A percentile compares a stretch with the other conserved stretches of the same genome.
Evolutionary conservation across 2,329 filamentous ascomycete genomes (phyloP).

Genomic region (Paradendryphiella salina): DNA sequence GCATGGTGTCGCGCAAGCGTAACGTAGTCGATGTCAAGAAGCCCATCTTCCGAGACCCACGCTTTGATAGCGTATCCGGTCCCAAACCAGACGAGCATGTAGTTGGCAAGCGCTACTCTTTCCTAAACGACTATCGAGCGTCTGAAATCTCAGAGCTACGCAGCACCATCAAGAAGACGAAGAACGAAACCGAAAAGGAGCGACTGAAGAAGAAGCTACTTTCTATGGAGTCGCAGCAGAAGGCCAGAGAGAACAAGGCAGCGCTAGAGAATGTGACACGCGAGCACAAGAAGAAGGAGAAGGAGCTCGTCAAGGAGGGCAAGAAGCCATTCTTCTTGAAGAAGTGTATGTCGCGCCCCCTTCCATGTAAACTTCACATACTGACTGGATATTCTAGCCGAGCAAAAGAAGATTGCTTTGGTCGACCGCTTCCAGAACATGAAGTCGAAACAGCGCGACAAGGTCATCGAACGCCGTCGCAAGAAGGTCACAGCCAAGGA

Average conservation of each 20-base stretch:
- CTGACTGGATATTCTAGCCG: conserved; percentile 53
- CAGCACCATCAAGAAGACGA: conserved; percentile 66
- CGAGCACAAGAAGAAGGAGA: conserved; percentile 80
- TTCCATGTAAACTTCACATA: background rate
- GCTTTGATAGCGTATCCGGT: conserved; percentile 73
- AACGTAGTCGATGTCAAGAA: conserved; percentile 69
- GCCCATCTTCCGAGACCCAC: conserved; percentile 71
- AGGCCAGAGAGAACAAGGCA: conserved; percentile 70
- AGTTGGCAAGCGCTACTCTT: conserved; percentile 75
- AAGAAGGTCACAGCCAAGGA: conserved; percentile 90
- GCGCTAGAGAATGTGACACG: conserved; percentile 69
- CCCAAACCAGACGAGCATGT: conserved; percentile 59
- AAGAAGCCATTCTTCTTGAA: conserved; percentile 95
- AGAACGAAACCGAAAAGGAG: conserved; percentile 67
- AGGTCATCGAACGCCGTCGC: conserved; percentile 79
- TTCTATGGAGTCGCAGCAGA: conserved; percentile 77
- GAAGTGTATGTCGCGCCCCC: conserved; percentile 55
- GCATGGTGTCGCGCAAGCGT: conserved; percentile 78
- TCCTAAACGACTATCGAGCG: conserved; percentile 82
- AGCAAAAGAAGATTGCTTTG: conserved; percentile 84
- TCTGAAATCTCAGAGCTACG: conserved; percentile 79
- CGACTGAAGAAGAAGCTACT: conserved; percentile 72
- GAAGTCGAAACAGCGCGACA: conserved; percentile 82
- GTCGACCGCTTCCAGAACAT: conserved; percentile 78
- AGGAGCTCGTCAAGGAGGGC: conserved; percentile 80